phyloP scores from a whole-genome alignment of 192 early-diverging fungal species.

The Umbelopsis sp. region DNA sequence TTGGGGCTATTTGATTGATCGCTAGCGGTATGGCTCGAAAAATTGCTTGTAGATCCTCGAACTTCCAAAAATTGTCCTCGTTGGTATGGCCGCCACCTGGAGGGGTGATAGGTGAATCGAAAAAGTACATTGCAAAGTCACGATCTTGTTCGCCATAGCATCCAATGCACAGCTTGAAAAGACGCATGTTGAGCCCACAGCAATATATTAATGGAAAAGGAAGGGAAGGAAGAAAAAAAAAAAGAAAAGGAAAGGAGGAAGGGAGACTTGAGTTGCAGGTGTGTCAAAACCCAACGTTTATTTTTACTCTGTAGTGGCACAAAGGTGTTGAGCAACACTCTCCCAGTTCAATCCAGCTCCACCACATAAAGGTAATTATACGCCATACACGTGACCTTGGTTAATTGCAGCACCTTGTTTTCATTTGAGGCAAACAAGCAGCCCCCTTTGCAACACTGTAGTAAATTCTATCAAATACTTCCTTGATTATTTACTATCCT shows the following conservation, averaged over 20 bases:
- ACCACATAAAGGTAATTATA: no score
- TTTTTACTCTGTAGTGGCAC: constrained; percentile 12
- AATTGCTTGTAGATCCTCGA: constrained; percentile 5
- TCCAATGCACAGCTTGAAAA: constrained; percentile 18
- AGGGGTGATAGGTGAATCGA: constrained; percentile 18
- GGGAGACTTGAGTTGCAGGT: neutral
- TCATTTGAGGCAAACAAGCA: no score
- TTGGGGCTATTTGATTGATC: neutral
- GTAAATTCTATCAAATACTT: no score
- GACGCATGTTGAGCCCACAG: constrained; percentile 5
- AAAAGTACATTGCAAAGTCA: constrained; percentile 19
- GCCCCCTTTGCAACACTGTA: no score
- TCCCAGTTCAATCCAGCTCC: no score
- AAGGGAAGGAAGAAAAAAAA: neutral
- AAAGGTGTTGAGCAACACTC: neutral
- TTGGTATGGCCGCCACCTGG: neutral
- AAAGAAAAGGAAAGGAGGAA: constrained; percentile 6
- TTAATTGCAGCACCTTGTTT: no score
- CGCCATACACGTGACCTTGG: no score
- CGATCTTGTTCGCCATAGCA: constrained; percentile 2
- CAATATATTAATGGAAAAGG: constrained; percentile 1
- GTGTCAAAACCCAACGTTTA: neutral
- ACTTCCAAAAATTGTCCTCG: constrained; percentile 44
- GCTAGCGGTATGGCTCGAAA: constrained; percentile 3
- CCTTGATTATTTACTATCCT: no score